Evolutionary conservation across 2,329 filamentous ascomycete species (phyloP).

Genomic region (Thermoascus crustaceus): DNA sequence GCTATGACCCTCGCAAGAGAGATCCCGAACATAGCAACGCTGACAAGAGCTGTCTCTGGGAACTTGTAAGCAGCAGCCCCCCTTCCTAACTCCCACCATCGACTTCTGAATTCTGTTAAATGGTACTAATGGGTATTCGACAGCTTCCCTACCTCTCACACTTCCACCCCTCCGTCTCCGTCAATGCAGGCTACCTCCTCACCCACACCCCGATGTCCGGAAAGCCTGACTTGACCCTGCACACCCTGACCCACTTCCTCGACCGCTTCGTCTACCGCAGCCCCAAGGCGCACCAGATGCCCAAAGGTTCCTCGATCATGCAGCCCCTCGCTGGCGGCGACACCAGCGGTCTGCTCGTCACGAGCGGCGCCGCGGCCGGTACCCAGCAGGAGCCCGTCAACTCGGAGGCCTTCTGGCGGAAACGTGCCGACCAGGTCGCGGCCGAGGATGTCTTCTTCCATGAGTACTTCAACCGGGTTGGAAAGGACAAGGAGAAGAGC

Average conservation of each 20-base stretch:
- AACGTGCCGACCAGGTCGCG: slow-evolving; percentile 77
- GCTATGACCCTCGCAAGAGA: slow-evolving; percentile 82
- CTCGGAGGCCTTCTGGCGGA: slow-evolving; percentile 81
- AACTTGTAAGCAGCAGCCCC: slow-evolving; percentile 61
- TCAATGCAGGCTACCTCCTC: slow-evolving; percentile 69
- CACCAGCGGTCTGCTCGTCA: slow-evolving; percentile 53
- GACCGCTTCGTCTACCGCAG: slow-evolving; percentile 99
- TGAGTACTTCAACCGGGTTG: slow-evolving; percentile 77
- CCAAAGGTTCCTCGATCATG: slow-evolving; percentile 87
- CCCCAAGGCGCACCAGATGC: slow-evolving; percentile 58
- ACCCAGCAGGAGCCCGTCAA: slow-evolving; percentile 64
- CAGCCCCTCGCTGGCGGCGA: slow-evolving; percentile 70
- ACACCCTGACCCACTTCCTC: slow-evolving; percentile 89
- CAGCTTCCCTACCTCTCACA: slow-evolving; percentile 63
- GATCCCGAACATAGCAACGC: slow-evolving; percentile 89
- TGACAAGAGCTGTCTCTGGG: slow-evolving; percentile 90
- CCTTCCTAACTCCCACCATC: background rate
- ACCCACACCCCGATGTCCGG: slow-evolving; percentile 62
- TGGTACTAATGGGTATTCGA: slow-evolving; percentile 1
- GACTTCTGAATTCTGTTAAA: background rate
- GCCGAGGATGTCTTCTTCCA: slow-evolving; percentile 98
- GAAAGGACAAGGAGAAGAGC: slow-evolving; percentile 53
- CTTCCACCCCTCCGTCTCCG: slow-evolving; percentile 85
- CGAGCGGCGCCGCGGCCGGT: slow-evolving; percentile 33
- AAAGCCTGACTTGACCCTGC: slow-evolving; percentile 83